Evolutionary conservation across 768 basidiomycete genomes (phyloP), one percentile per base, ranked within the genome.

Genomic region (Suillus paluster): DNA sequence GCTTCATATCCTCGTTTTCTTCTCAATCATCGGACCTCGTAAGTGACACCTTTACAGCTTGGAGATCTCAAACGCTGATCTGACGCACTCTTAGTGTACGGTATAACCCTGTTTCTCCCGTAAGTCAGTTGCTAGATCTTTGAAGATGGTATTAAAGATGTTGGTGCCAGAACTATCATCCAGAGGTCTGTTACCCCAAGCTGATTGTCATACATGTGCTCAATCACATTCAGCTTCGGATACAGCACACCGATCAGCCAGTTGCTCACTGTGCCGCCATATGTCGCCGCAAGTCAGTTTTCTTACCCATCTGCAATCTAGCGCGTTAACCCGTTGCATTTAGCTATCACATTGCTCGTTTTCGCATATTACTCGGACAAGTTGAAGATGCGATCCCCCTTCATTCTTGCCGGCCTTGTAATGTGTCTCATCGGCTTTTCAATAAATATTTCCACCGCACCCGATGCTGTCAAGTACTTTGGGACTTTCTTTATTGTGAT

Each of bases 21-120:
- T 90, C 78, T 85, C 86, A 0, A 73, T 89, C 52, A 70, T 86
- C 48, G 79, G 72, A 3, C 89, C 88, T 27, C 67, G 89, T 90
- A 70, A 73, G 88, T 81, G 21, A 34, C 21, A 61, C 9, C 15
- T 27, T 50, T 4, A 11, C 34, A 21, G 17, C 33, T n/a, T 23
- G 12, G 21, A 3, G 14, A 25, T 4, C 14, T 1, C 6, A n/a
- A 30, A 33, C 4, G 27, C 7, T 49, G 21, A 48, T 19, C 17
- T 21, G 9, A 49, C 11, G 6, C 33, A 17, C 15, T 36, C 34
- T n/a, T 41, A 89, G 88, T 89, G 3, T 89, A 86, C 66, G 89
- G 88, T 2, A 88, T 89, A 50, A 88, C 89, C 0, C 75, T 89
- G n/a, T n/a, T n/a, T n/a, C n/a, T n/a, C n/a, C n/a, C n/a, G n/a